Base-by-base conservation (phyloP, 306 rosid genomes). In the Trifolium subterraneum region DNA sequence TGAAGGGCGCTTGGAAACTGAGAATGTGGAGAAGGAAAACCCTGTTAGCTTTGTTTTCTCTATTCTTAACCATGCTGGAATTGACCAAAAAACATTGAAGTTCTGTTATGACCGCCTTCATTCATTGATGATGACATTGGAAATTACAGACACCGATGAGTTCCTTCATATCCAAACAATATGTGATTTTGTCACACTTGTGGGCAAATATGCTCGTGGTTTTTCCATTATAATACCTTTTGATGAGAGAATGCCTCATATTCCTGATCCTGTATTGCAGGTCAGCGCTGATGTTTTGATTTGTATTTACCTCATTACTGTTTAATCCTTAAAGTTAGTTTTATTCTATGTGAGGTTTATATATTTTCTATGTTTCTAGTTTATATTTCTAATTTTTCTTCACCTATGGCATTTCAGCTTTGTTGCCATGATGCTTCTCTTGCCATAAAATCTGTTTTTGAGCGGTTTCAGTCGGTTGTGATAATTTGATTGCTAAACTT, bases 361-460 rank as follows among this genome's bases (percentile, higher is more conserved):
- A 42, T 33, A 18, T 75, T 50, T 70, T 72, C 19, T 35, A 38
- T 52, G 12, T 60, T 64, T 70, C 15, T 35, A 16, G 80, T 52
- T 35, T 25, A 56, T 20, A 22, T 45, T 51, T 54, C 67, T 71
- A 42, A 58, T 18, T 70, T 42, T 68, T 71, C 64, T 77, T 84
- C 19, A 16, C 64, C 18, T 29, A 71, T 79, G 79, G 44, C 64
- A 62, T 86, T 80, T 72, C 93, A 94, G 97, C 97, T 94, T 44
- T 88, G 97, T 84, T 94, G 98, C 78, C 97, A 94, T 60, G 98
- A 91, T 84, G 97, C 97, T 62, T 94, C 98, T n/a, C n/a, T n/a
- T n/a, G n/a, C n/a, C n/a, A n/a, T n/a, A n/a, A n/a, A n/a, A n/a
- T n/a, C n/a, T 20, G 98, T 94, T 74, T 94, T 93, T 61, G 97